phyloP scores from a whole-genome alignment of 345 rosid species.

The Anastatica hierochuntica region DNA sequence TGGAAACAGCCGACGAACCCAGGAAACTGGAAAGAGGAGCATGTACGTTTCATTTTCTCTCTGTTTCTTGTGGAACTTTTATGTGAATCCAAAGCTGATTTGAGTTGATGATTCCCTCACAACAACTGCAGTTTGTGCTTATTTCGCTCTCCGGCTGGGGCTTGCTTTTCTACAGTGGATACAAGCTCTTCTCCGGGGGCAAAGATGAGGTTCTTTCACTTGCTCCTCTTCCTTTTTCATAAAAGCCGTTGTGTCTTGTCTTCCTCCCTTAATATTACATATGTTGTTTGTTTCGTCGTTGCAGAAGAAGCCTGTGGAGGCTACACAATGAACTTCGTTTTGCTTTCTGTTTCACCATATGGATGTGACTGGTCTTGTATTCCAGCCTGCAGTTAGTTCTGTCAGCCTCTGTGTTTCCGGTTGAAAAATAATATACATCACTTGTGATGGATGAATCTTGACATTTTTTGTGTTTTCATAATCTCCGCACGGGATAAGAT shows the following conservation, averaged over 20 bases:
- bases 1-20: conserved; percentile 92
- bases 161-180: conserved; percentile 41
- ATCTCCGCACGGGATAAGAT: too few relatives aligned
- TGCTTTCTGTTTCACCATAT: conserved; percentile 2
- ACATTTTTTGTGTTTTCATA: conserved; percentile 2
- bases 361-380: conserved; percentile 1
- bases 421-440: conserved; percentile 20
- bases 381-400: too few relatives aligned
- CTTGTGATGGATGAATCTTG: conserved; percentile 17
- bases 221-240: conserved; percentile 1
- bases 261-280: background rate
- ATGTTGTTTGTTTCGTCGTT: conserved; percentile 1
- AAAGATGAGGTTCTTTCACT: conserved; percentile 36
- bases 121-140: conserved; percentile 48
- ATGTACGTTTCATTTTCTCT: conserved; percentile 37
- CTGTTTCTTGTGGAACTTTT: background rate
- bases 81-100: too few relatives aligned
- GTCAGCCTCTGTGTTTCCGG: background rate
- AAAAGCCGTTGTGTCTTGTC: background rate
- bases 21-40: conserved; percentile 90
- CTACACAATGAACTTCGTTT: conserved; percentile 12
- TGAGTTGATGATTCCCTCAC: conserved; percentile 1
- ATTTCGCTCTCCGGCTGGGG: conserved; percentile 63
- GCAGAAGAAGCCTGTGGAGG: conserved; percentile 23
- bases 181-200: conserved; percentile 41